phyloP scores from a whole-genome alignment of 225 moss, liverwort and hornwort species.

The Asterella californica region DNA sequence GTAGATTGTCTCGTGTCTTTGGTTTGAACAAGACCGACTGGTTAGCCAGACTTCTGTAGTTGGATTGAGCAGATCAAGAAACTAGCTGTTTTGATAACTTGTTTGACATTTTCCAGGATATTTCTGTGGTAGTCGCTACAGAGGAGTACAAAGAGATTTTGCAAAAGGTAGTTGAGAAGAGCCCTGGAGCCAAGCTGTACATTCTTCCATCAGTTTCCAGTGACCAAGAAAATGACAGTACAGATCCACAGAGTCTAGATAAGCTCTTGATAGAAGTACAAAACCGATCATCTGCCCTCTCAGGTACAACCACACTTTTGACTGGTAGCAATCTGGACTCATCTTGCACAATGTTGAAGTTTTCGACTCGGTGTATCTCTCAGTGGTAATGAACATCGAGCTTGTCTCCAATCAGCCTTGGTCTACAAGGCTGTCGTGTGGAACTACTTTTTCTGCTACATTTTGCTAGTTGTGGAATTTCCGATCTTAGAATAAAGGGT shows the following conservation, averaged over 20 bases:
- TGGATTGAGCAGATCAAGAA: not conserved
- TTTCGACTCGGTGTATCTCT: not conserved
- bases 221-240: conserved; percentile 23
- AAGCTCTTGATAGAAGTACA: conserved; percentile 53
- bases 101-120: conserved; percentile 39
- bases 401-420: not conserved
- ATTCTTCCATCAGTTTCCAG: conserved; percentile 52
- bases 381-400: not conserved
- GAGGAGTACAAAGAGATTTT: conserved; percentile 67
- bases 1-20: too few species aligned
- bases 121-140: conserved; percentile 74
- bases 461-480: not conserved
- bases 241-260: conserved; percentile 39
- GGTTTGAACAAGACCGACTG: not conserved
- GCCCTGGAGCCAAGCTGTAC: conserved; percentile 49
- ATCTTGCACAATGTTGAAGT: not conserved
- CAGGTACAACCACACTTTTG: conserved; percentile 40
- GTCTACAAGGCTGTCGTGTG: not conserved
- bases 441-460: not conserved
- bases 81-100: not conserved
- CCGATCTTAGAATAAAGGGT: too few species aligned
- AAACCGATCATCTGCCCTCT: conserved; percentile 43
- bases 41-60: not conserved
- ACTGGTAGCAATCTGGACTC: too few species aligned
- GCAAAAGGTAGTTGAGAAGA: conserved; percentile 55